Evolutionary conservation across 2,329 filamentous ascomycete species (phyloP).

Genomic region (Fusarium subtropicale): DNA sequence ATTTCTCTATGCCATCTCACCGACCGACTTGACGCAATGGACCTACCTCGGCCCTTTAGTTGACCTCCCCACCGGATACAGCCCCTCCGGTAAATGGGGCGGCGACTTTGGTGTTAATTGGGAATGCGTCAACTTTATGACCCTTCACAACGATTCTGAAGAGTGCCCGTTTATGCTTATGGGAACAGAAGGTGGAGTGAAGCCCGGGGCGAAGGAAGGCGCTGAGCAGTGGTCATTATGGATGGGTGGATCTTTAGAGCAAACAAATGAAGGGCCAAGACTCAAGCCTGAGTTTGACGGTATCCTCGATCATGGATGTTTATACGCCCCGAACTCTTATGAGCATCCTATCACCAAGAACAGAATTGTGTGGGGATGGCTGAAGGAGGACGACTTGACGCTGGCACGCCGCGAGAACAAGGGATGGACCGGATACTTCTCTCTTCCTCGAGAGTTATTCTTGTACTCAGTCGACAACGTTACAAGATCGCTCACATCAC

Average conservation of each 20-base stretch:
- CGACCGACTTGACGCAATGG: conserved; percentile 57
- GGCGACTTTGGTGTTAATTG: conserved; percentile 64
- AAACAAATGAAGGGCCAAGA: conserved; percentile 17
- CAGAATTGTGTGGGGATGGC: conserved; percentile 61
- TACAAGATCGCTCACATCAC: conserved; percentile 51
- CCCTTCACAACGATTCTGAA: conserved; percentile 49
- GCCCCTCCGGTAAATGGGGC: conserved; percentile 57
- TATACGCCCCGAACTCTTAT: conserved; percentile 63
- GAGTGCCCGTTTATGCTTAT: conserved; percentile 57
- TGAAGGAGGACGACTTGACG: conserved; percentile 62
- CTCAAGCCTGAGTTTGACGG: conserved; percentile 57
- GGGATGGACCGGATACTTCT: conserved; percentile 62
- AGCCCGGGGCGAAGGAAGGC: conserved; percentile 34
- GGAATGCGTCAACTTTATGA: conserved; percentile 62
- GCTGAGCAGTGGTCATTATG: conserved; percentile 50
- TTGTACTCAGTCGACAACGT: conserved; percentile 55
- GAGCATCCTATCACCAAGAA: conserved; percentile 56
- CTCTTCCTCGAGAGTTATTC: conserved; percentile 58
- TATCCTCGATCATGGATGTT: conserved; percentile 60
- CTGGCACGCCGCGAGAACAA: conserved; percentile 56
- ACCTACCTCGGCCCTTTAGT: conserved; percentile 57
- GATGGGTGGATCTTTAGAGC: conserved; percentile 54
- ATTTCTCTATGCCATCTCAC: conserved; percentile 59
- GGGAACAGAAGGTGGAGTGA: conserved; percentile 57
- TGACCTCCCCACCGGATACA: conserved; percentile 54